Percentiles rank a stretch among this genome's conserved stretches.
Conservation (phyloP, 306 rosid species). For the Canavalia ensiformis region DNA sequence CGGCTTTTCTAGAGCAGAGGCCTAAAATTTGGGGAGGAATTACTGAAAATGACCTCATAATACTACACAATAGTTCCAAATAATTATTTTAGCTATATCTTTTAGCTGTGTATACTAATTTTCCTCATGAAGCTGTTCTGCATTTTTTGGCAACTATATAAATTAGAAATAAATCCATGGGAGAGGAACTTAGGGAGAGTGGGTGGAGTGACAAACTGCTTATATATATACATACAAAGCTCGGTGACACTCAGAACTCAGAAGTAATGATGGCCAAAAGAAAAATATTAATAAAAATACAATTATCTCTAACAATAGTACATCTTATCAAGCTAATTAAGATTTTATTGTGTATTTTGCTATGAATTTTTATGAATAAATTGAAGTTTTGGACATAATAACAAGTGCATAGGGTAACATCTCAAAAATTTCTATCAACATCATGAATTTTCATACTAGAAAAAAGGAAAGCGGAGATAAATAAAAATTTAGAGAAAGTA, state of each 20-base stretch:
- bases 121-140: not conserved
- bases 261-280: not conserved
- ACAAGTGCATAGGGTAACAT: not conserved
- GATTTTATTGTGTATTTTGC: not conserved
- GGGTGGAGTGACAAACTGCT: not conserved
- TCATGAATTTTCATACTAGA: too few species aligned
- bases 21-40: constrained; percentile 77
- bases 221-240: not conserved
- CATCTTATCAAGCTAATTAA: not conserved
- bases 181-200: not conserved
- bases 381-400: not conserved
- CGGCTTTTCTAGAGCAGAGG: constrained; percentile 73
- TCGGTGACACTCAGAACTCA: not conserved
- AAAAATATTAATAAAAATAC: not conserved
- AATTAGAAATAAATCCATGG: not conserved
- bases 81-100: not conserved
- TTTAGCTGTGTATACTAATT: constrained; percentile 4
- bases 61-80: constrained; percentile 39
- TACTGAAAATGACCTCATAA: constrained; percentile 49
- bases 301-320: not conserved
- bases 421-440: too few species aligned
- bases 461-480: too few species aligned
- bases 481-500: too few species aligned
- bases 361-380: not conserved
- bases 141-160: constrained; percentile 29